A percentile compares a stretch with the other conserved stretches of the same genome.
These are phyloP conservation scores for Termitomyces sp. DNA, from an alignment of 768 basidiomycete species.

Conservation along the genomic window DNA sequence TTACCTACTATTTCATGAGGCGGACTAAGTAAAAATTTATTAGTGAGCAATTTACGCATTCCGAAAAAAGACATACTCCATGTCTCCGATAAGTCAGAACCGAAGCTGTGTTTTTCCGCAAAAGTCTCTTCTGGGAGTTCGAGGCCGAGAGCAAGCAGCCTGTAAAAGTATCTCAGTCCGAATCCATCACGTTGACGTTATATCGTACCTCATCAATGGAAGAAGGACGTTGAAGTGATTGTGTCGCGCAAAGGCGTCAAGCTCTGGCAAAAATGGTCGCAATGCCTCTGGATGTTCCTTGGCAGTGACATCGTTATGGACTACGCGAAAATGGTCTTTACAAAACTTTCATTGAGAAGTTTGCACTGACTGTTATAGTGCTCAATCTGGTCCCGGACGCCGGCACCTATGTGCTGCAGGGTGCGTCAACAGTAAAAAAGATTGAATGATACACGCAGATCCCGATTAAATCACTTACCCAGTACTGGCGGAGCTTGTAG, in stretches of 20 bases:
- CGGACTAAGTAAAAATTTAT: conserved; percentile 27
- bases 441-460: not conserved
- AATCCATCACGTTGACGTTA: not conserved
- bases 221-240: conserved; percentile 34
- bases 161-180: not conserved
- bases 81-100: conserved; percentile 15
- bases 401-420: conserved; percentile 55
- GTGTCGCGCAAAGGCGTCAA: conserved; percentile 30
- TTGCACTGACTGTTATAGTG: conserved; percentile 51
- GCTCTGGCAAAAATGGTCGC: conserved; percentile 32
- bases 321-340: too few relatives aligned
- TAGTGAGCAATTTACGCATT: not conserved
- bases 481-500: conserved; percentile 18
- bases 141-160: conserved; percentile 37
- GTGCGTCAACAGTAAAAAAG: not conserved
- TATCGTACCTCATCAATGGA: conserved; percentile 28
- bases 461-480: conserved; percentile 3
- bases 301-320: conserved; percentile 28
- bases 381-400: conserved; percentile 62
- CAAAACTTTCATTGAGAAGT: not conserved
- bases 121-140: conserved; percentile 44
- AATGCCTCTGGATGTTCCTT: conserved; percentile 31
- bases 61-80: not conserved
- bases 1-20: conserved; percentile 46
- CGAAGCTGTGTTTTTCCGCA: conserved; percentile 34